Evolutionary conservation across 768 basidiomycete species (phyloP).

Genomic region (Collybiopsis confluens): DNA sequence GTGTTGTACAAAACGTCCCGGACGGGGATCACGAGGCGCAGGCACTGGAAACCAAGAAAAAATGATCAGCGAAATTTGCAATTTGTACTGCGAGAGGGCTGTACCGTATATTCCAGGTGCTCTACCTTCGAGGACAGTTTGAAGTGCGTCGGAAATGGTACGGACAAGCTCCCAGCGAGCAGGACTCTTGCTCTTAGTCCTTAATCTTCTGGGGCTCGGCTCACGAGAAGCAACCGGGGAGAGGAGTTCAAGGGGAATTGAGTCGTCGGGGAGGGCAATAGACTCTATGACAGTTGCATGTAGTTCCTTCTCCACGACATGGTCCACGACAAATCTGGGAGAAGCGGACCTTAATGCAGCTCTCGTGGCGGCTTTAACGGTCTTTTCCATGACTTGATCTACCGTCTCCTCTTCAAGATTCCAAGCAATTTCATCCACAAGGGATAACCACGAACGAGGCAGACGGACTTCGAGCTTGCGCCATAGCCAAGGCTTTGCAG

Average conservation of each 20-base stretch:
- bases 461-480: slow-evolving; percentile 77
- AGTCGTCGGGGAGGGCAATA: slow-evolving; percentile 59
- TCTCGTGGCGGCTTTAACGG: slow-evolving; percentile 62
- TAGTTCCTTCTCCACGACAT: slow-evolving; percentile 45
- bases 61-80: slow-evolving; percentile 5
- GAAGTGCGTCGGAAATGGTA: slow-evolving; percentile 75
- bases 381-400: slow-evolving; percentile 58
- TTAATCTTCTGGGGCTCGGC: slow-evolving; percentile 72
- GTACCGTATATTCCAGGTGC: slow-evolving; percentile 72
- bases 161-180: slow-evolving; percentile 81
- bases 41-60: slow-evolving; percentile 46
- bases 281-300: slow-evolving; percentile 59
- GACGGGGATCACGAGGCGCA: slow-evolving; percentile 61
- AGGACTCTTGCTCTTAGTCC: slow-evolving; percentile 76
- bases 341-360: slow-evolving; percentile 51
- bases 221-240: slow-evolving; percentile 80
- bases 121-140: slow-evolving; percentile 58
- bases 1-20: slow-evolving; percentile 79
- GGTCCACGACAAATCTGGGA: slow-evolving; percentile 23
- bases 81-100: slow-evolving; percentile 16
- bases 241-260: slow-evolving; percentile 71
- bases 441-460: slow-evolving; percentile 78
- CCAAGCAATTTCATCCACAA: slow-evolving; percentile 76
- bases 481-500: slow-evolving; percentile 89
- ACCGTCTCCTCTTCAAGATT: slow-evolving; percentile 66